Evolutionary conservation across 495 filamentous ascomycete genomes (phyloP).

Genomic region (Cudoniella acicularis): DNA sequence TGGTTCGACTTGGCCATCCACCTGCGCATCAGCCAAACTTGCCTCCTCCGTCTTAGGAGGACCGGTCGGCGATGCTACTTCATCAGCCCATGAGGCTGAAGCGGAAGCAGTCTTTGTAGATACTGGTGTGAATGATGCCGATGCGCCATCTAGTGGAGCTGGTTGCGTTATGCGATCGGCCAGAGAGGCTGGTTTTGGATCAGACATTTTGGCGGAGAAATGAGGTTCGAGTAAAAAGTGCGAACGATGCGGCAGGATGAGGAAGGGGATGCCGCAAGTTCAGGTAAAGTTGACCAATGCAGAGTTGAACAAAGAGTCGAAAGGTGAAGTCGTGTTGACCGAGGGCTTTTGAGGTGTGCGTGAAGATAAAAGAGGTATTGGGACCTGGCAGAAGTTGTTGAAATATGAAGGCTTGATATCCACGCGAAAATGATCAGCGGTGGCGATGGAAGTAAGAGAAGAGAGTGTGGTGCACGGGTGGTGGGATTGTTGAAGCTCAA

Average conservation of each 20-base stretch:
- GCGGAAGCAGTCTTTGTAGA: not conserved
- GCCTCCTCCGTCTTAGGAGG: slow-evolving; percentile 17
- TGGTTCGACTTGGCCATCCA: slow-evolving; percentile 48
- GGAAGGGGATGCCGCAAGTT: too few species aligned
- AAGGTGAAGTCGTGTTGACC: not conserved
- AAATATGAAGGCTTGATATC: not conserved
- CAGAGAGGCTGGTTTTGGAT: slow-evolving; percentile 40
- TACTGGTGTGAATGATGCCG: slow-evolving; percentile 12
- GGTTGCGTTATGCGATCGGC: slow-evolving; percentile 59
- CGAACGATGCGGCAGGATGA: too few species aligned
- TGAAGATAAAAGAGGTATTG: not conserved
- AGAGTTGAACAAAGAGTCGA: not conserved
- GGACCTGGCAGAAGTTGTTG: not conserved
- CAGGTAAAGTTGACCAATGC: too few species aligned
- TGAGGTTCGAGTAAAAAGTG: too few species aligned
- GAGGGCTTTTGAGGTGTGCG: too few species aligned
- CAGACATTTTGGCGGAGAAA: slow-evolving; percentile 18
- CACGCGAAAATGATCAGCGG: not conserved
- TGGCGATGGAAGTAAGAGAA: not conserved
- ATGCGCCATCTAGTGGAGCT: slow-evolving; percentile 31
- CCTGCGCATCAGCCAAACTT: slow-evolving; percentile 30
- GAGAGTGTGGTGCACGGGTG: not conserved
- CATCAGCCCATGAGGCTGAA: slow-evolving; percentile 32
- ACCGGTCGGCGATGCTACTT: slow-evolving; percentile 27
- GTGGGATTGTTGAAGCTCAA: not conserved